phyloP scores from a whole-genome alignment of 768 basidiomycete species.

The Kwoniella bestiolae region DNA sequence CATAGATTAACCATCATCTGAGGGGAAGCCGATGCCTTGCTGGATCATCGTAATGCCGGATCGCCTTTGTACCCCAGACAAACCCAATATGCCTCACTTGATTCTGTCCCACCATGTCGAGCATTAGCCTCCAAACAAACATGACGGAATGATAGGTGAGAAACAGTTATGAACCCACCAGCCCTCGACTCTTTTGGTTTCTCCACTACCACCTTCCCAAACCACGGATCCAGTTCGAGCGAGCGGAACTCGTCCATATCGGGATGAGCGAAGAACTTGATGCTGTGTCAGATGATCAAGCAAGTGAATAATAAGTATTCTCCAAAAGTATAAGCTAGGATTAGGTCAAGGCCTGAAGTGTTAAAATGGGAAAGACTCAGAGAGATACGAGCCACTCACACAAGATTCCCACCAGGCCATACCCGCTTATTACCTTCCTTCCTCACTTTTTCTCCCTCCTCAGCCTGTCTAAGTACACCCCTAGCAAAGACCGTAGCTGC shows the following conservation, averaged over 20 bases:
- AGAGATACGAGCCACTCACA: no score
- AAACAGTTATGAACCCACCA: slow-evolving; percentile 30
- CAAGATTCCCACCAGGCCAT: slow-evolving; percentile 49
- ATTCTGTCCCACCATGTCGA: no score
- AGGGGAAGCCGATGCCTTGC: no score
- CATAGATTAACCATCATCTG: no score
- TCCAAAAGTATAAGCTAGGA: no score
- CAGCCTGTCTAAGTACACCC: slow-evolving; percentile 61
- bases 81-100: slow-evolving; percentile 82
- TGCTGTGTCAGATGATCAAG: no score
- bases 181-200: slow-evolving; percentile 83
- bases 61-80: slow-evolving; percentile 68
- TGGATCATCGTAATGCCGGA: slow-evolving; percentile 9
- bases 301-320: no score
- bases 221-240: slow-evolving; percentile 66
- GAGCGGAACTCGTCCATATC: slow-evolving; percentile 69
- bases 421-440: slow-evolving; percentile 13
- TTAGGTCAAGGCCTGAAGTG: no score
- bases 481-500: slow-evolving; percentile 73
- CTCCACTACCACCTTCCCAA: slow-evolving; percentile 68
- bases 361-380: no score
- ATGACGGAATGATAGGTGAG: no score
- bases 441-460: slow-evolving; percentile 51
- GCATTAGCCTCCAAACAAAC: no score
- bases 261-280: slow-evolving; percentile 86